phyloP scores from a whole-genome alignment of 208 protist species.

The Naegleria gruberi region DNA sequence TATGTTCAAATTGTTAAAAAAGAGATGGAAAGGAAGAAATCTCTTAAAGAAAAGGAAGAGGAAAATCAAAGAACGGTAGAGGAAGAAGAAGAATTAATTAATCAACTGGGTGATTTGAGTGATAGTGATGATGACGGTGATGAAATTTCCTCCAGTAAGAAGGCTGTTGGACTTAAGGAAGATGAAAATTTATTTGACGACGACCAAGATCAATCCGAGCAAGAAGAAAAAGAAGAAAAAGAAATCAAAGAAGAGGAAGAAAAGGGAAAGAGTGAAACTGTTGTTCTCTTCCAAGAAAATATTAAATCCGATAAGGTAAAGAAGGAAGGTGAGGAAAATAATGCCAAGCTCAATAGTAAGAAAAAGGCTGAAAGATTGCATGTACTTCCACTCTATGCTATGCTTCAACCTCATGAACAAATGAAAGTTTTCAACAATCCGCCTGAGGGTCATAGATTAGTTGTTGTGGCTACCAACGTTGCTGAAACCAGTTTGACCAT shows the following conservation, averaged over 20 bases:
- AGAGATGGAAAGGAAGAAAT: background rate
- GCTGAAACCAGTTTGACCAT: constrained; percentile 99
- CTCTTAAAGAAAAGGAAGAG: constrained; percentile 12
- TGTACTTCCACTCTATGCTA: constrained; percentile 96
- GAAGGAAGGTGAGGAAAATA: background rate
- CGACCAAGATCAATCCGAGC: constrained; percentile 19
- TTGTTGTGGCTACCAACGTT: constrained; percentile 98
- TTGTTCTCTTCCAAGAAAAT: constrained; percentile 14
- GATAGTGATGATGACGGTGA: constrained; percentile 20
- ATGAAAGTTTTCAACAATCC: constrained; percentile 79
- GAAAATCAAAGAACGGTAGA: constrained; percentile 22
- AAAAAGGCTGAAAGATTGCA: constrained; percentile 69
- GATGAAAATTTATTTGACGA: constrained; percentile 27
- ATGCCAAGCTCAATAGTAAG: background rate
- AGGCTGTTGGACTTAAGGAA: constrained; percentile 25
- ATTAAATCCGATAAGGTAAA: background rate
- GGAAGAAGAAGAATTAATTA: constrained; percentile 20
- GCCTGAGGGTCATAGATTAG: constrained; percentile 73
- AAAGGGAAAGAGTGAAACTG: constrained; percentile 27
- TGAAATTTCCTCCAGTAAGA: constrained; percentile 11
- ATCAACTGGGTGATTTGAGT: constrained; percentile 7
- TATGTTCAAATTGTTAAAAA: background rate
- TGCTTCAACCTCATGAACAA: constrained; percentile 83
- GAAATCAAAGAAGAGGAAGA: constrained; percentile 31
- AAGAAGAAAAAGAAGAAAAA: constrained; percentile 37